A percentile compares a stretch with the other conserved stretches of the same genome.
Evolutionary conservation across 2,329 filamentous ascomycete species (phyloP).

Genomic region (Scedosporium apiospermum): DNA sequence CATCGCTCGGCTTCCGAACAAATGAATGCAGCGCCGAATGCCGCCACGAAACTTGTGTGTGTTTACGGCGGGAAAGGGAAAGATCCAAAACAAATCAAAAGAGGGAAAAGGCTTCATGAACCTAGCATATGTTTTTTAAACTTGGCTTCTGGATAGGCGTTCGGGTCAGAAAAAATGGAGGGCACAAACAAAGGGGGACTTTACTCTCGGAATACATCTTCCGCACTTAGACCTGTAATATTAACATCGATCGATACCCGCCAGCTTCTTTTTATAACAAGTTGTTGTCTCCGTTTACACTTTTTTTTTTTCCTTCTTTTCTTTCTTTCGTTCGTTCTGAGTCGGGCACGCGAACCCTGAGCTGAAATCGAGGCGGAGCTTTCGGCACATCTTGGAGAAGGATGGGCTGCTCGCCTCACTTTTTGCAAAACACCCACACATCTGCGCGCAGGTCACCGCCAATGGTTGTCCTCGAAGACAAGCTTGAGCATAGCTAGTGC

Average conservation of each 20-base stretch:
- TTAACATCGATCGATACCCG: conserved; percentile 1
- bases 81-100: background rate
- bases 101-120: background rate
- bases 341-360: background rate
- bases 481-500: background rate
- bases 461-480: background rate
- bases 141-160: background rate
- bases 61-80: background rate
- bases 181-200: background rate
- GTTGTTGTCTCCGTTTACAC: too few species aligned
- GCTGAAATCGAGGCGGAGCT: background rate
- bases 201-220: background rate
- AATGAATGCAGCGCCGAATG: background rate
- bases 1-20: too few species aligned
- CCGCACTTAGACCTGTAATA: background rate
- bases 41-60: conserved; percentile 3
- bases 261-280: background rate
- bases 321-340: background rate
- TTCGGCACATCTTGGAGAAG: background rate
- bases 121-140: background rate
- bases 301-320: background rate
- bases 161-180: background rate
- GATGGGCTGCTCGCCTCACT: background rate
- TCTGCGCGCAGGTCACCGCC: background rate
- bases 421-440: background rate